Conservation (phyloP, 2,329 filamentous ascomycete species). For the Calonectria hongkongensis region DNA sequence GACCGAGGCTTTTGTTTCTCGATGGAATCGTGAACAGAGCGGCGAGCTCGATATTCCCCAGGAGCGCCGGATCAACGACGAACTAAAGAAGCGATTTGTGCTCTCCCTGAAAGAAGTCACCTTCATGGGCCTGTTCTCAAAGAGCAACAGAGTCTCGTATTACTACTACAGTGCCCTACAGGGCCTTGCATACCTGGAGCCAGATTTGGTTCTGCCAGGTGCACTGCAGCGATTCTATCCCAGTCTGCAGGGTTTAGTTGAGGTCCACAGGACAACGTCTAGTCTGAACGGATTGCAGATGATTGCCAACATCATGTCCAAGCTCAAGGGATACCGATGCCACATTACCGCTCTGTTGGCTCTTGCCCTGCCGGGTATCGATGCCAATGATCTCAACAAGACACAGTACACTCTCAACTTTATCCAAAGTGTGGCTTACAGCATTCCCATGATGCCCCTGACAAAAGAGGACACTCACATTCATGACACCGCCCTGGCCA, state of each 20-base stretch:
- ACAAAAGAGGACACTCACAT: constrained; percentile 75
- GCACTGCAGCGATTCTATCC: constrained; percentile 97
- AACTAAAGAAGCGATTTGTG: constrained; percentile 93
- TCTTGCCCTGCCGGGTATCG: constrained; percentile 93
- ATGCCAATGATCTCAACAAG: constrained; percentile 98
- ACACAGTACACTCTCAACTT: constrained; percentile 96
- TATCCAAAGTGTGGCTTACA: constrained; percentile 96
- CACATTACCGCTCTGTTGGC: constrained; percentile 97
- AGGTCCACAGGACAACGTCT: constrained; percentile 96
- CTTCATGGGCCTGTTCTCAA: constrained; percentile 98
- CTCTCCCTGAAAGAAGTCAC: constrained; percentile 91
- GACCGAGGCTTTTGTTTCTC: constrained; percentile 96
- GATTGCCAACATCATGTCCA: constrained; percentile 91
- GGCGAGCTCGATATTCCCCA: constrained; percentile 91
- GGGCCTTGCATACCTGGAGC: constrained; percentile 91
- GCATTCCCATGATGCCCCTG: constrained; percentile 92
- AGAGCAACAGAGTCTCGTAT: constrained; percentile 92
- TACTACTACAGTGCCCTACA: constrained; percentile 95
- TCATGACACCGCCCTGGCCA: constrained; percentile 84
- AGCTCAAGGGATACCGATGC: constrained; percentile 96
- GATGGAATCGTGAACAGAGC: constrained; percentile 96
- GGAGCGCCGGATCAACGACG: constrained; percentile 85
- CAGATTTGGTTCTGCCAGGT: constrained; percentile 92
- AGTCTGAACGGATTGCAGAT: constrained; percentile 94
- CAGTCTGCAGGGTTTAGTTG: constrained; percentile 95